Conservation (phyloP, 208 protist genomes). For the Naegleria gruberi region DNA sequence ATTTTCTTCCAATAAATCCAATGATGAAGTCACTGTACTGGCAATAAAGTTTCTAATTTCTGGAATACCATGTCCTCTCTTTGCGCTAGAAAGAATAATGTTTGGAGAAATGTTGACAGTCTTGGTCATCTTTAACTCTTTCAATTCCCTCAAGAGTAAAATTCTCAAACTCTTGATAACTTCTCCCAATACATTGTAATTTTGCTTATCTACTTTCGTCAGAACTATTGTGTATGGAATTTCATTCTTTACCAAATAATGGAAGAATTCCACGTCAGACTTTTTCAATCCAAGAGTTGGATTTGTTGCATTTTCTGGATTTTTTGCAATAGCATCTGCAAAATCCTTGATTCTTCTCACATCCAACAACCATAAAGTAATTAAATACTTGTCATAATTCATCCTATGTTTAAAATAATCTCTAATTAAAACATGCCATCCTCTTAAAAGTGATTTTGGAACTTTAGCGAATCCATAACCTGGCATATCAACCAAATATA, state of each 20-base stretch:
- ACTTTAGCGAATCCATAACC: not conserved
- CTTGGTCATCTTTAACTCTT: not conserved
- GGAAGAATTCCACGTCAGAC: not conserved
- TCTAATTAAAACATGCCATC: not conserved
- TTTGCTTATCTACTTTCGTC: not conserved
- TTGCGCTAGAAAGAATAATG: not conserved
- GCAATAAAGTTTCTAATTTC: not conserved
- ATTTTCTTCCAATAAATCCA: too few relatives aligned
- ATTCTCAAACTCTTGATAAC: not conserved
- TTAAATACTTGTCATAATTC: not conserved
- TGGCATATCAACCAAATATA: not conserved
- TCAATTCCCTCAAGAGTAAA: not conserved
- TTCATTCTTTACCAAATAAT: not conserved
- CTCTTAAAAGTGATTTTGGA: not conserved
- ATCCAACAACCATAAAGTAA: conserved; percentile 11
- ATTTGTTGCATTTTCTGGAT: not conserved
- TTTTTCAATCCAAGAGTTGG: not conserved
- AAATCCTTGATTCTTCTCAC: not conserved
- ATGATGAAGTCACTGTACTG: too few relatives aligned
- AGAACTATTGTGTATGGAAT: not conserved
- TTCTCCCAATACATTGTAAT: not conserved
- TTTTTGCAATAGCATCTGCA: not conserved
- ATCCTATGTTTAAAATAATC: not conserved
- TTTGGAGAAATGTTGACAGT: not conserved
- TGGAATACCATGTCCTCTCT: not conserved